Base-by-base conservation (phyloP, 75 land plant genomes). In the Pseudotsuga menziesii region DNA sequence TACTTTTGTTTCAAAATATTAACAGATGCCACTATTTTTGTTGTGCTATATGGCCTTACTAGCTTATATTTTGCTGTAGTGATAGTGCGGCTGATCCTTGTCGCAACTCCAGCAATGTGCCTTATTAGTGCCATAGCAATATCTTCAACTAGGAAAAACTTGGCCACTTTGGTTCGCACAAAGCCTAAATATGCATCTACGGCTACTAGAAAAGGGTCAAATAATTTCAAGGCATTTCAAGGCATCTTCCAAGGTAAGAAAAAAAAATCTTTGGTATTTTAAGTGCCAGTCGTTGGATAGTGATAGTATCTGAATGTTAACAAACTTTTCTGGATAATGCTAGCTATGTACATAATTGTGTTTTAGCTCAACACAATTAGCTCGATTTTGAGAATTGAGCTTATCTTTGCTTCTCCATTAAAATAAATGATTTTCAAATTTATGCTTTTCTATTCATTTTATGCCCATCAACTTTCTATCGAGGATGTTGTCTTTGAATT, bases 51-150 rank as follows among this genome's bases (percentile, higher is more conserved):
- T n/a, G n/a, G n/a, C n/a, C n/a, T n/a, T n/a, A n/a, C n/a, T n/a
- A n/a, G n/a, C n/a, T n/a, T n/a, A n/a, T n/a, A n/a, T n/a, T n/a
- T n/a, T n/a, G n/a, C n/a, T n/a, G n/a, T n/a, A n/a, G n/a, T n/a
- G n/a, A n/a, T n/a, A n/a, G n/a, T n/a, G n/a, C n/a, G n/a, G n/a
- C n/a, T n/a, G n/a, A n/a, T n/a, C n/a, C n/a, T n/a, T n/a, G n/a
- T 97, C 75, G 99, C 98, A 67, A 85, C 99, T 32, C 99, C 99
- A 35, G 99, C 99, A 58, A 87, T 97, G 11, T 97, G 99, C 81
- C 95, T 97, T 77, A 90, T 97, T 39, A 89, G 95, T 85, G 95
- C 95, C 29, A 86, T 97, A 75, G 99, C 99, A 55, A 88, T 92
- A 17, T 97, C 99, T 74, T 93, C 99, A 25, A 97, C 89, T 56